Evolutionary conservation across 208 protist genomes (phyloP).

Genomic region (Paratrypanosoma confusum): DNA sequence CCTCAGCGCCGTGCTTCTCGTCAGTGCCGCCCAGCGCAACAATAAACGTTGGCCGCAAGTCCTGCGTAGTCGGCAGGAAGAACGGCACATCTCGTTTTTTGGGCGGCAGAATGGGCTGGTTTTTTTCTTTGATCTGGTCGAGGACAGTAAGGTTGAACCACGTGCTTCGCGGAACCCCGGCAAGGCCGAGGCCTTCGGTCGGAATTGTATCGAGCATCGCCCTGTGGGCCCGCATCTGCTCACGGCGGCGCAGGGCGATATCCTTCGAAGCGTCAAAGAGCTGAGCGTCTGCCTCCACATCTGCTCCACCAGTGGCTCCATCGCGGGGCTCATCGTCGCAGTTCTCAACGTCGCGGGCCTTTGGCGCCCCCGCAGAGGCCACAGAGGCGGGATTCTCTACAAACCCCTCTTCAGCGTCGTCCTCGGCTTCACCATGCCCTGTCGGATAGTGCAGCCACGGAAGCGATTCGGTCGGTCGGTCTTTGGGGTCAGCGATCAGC

Average conservation of each 20-base stretch:
- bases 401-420: slow-evolving; percentile 11
- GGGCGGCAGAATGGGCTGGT: slow-evolving; percentile 75
- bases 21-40: slow-evolving; percentile 17
- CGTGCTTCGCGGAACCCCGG: slow-evolving; percentile 50
- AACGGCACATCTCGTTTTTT: slow-evolving; percentile 88
- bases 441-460: slow-evolving; percentile 73
- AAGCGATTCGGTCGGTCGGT: slow-evolving; percentile 24
- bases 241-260: slow-evolving; percentile 35
- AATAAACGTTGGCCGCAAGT: slow-evolving; percentile 75
- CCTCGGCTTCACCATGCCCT: slow-evolving; percentile 44
- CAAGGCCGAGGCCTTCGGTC: slow-evolving; percentile 45
- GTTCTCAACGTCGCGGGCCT: too few relatives aligned
- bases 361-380: too few relatives aligned
- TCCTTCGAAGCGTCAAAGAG: slow-evolving; percentile 62
- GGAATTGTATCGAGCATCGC: slow-evolving; percentile 35
- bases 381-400: too few relatives aligned
- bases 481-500: slow-evolving; percentile 41
- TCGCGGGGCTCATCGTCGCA: slow-evolving; percentile 14
- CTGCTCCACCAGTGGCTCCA: slow-evolving; percentile 6
- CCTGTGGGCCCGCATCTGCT: slow-evolving; percentile 22
- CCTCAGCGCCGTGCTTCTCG: neutral
- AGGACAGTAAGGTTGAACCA: slow-evolving; percentile 80
- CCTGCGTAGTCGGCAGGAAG: slow-evolving; percentile 77
- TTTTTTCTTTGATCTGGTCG: slow-evolving; percentile 85
- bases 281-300: slow-evolving; percentile 19